Evolutionary conservation across 78 protist genomes (phyloP), one percentile per base, ranked within the genome.

Genomic region (Monocercomonoides exilis): DNA sequence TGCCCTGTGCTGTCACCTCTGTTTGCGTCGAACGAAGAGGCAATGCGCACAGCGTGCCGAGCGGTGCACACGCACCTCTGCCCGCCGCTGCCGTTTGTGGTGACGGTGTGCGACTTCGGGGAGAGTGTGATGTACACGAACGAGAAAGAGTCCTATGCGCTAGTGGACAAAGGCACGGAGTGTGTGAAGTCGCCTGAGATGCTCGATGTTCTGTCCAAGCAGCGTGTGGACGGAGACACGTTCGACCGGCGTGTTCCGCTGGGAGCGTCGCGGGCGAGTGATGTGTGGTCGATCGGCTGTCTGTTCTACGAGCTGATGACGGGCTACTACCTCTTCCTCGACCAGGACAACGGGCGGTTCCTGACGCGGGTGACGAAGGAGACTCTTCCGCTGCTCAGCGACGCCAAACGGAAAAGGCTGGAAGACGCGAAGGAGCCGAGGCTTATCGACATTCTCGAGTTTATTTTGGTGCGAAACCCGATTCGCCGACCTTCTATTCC

Each of bases 111-210:
- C 5, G 94, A 96, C 90, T 96, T 95, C 92, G 98, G 98, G 43
- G 95, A 93, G 91, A 84, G 94, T 41, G 89, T 88, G 38, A 45
- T 91, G 29, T 95, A 89, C 87, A 11, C 84, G 32, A 38, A 35
- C 33, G 96, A 92, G 41, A 87, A 81, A 4, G 96, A 91, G 36
- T 92, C 93, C 5, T 86, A 84, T 88, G 91, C 96, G 63, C 85
- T 86, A 11, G 81, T 92, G 44, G 92, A 95, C 87, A 43, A 95
- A 1, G 98, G 98, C 43, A 96, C 98, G 0, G 98, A 96, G 87
- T 94, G 86, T 88, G 92, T 94, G 84, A 95, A 94, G 90, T 54
- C 91, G 70, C 98, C 98, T 44, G 98, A 96, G 91, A 94, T 96
- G 96, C 84, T 96, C 2, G 91, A 54, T 29, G 88, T 93, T 32